A percentile compares a stretch with the other conserved stretches of the same genome.
These are phyloP conservation scores for Claviceps pusilla DNA, from an alignment of 2,329 filamentous ascomycete species.

Conservation along the genomic window DNA sequence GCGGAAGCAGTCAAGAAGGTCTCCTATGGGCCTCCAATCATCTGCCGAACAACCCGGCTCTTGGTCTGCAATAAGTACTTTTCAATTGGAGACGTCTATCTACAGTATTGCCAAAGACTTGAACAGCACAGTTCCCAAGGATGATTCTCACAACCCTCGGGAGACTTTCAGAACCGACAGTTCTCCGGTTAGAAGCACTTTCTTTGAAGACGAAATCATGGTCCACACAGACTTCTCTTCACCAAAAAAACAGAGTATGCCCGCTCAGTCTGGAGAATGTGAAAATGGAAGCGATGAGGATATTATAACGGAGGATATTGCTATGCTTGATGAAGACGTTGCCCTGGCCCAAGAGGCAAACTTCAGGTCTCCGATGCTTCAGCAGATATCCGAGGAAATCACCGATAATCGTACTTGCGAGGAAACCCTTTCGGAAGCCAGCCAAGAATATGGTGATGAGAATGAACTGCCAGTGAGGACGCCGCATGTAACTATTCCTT, in stretches of 20 bases:
- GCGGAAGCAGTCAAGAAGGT: constrained; percentile 13
- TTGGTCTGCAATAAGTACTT: constrained; percentile 46
- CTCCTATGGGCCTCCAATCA: constrained; percentile 43
- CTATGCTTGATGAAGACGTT: constrained; percentile 39
- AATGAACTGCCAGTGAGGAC: constrained; percentile 38
- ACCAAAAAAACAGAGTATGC: constrained; percentile 6
- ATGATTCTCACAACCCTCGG: background rate
- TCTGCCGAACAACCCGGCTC: constrained; percentile 44
- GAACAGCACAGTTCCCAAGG: background rate
- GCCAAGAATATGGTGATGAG: constrained; percentile 53
- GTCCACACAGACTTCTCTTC: constrained; percentile 13
- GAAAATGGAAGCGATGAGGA: constrained; percentile 16
- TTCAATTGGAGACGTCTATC: constrained; percentile 8
- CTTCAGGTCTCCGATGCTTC: constrained; percentile 42
- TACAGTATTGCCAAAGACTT: background rate
- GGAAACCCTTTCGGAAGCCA: constrained; percentile 42
- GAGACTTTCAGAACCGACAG: constrained; percentile 11
- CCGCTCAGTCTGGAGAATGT: constrained; percentile 4
- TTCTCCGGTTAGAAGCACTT: constrained; percentile 31
- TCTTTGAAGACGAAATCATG: constrained; percentile 49
- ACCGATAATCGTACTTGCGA: constrained; percentile 21
- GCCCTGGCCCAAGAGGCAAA: constrained; percentile 43
- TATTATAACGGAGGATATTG: constrained; percentile 27
- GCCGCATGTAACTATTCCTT: constrained; percentile 37
- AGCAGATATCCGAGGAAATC: constrained; percentile 23